A percentile compares a stretch with the other conserved stretches of the same genome.
These are phyloP conservation scores for Zelonia costaricensis DNA, from an alignment of 208 protist species.

Conservation along the genomic window DNA sequence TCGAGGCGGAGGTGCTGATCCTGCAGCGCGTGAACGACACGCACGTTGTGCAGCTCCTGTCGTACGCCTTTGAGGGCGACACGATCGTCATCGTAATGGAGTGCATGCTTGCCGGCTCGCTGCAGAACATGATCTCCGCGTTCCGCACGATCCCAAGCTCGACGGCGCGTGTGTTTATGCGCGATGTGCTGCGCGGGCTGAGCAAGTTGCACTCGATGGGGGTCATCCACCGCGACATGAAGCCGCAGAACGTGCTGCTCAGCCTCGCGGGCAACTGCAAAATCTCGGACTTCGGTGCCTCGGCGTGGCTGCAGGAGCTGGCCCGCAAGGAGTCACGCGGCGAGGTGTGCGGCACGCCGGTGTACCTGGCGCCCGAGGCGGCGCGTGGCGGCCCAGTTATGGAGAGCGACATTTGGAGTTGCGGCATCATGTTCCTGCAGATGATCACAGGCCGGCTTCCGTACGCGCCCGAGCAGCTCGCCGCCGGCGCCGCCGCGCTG, in stretches of 20 bases:
- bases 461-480: slow-evolving; percentile 63
- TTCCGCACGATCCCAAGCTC: slow-evolving; percentile 73
- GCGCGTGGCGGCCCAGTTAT: slow-evolving; percentile 66
- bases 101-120: slow-evolving; percentile 87
- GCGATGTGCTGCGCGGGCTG: slow-evolving; percentile 81
- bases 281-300: slow-evolving; percentile 92
- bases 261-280: slow-evolving; percentile 82
- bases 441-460: slow-evolving; percentile 79
- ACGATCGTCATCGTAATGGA: slow-evolving; percentile 90
- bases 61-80: slow-evolving; percentile 73
- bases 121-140: slow-evolving; percentile 73
- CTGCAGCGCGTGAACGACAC: slow-evolving; percentile 83
- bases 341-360: slow-evolving; percentile 75
- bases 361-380: slow-evolving; percentile 90
- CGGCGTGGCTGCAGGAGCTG: slow-evolving; percentile 71
- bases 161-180: slow-evolving; percentile 77
- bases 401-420: slow-evolving; percentile 88
- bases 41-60: slow-evolving; percentile 88
- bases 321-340: slow-evolving; percentile 58
- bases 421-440: slow-evolving; percentile 88
- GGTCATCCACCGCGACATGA: slow-evolving; percentile 91
- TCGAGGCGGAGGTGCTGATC: slow-evolving; percentile 84
- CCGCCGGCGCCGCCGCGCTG: slow-evolving; percentile 47
- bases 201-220: slow-evolving; percentile 82
- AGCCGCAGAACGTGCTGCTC: slow-evolving; percentile 92